Conservation (phyloP, 2,329 filamentous ascomycete genomes). For the Metarhizium brunneum region DNA sequence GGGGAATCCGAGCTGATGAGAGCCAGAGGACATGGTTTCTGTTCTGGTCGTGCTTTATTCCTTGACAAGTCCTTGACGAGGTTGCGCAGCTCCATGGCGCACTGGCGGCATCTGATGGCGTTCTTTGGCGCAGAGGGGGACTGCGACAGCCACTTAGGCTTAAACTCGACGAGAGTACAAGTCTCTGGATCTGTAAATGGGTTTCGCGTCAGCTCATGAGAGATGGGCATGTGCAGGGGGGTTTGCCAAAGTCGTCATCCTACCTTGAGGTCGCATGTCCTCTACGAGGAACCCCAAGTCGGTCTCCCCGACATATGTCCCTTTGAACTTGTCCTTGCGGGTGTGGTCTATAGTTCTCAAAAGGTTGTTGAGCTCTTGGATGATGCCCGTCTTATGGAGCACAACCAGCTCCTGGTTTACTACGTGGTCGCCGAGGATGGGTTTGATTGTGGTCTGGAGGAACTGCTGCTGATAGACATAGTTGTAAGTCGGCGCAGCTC, state of each 20-base stretch:
- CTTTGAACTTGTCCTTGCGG: conserved; percentile 35
- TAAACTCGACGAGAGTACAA: conserved; percentile 58
- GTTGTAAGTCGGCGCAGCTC: conserved; percentile 23
- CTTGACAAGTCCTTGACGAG: conserved; percentile 22
- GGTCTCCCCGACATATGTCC: conserved; percentile 40
- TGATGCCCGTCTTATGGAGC: conserved; percentile 24
- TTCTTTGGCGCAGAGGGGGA: conserved; percentile 59
- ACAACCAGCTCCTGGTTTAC: conserved; percentile 29
- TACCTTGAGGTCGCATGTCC: conserved; percentile 49
- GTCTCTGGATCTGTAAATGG: conserved; percentile 16
- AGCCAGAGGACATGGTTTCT: conserved; percentile 55
- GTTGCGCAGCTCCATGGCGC: conserved; percentile 43
- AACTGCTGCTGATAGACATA: conserved; percentile 28
- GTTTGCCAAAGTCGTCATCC: conserved; percentile 8
- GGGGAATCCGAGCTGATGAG: conserved; percentile 43
- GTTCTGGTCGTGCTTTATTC: conserved; percentile 24
- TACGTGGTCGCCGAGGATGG: conserved; percentile 24
- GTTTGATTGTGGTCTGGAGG: conserved; percentile 23
- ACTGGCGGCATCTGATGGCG: conserved; percentile 64
- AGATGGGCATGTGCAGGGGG: background rate
- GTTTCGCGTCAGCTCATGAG: background rate
- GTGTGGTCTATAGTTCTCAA: conserved; percentile 38
- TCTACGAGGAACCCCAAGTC: conserved; percentile 63
- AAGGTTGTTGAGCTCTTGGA: conserved; percentile 40
- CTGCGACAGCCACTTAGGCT: conserved; percentile 76